Evolutionary conservation across 441 rosid species (phyloP).

Genomic region (Iberis amara): DNA sequence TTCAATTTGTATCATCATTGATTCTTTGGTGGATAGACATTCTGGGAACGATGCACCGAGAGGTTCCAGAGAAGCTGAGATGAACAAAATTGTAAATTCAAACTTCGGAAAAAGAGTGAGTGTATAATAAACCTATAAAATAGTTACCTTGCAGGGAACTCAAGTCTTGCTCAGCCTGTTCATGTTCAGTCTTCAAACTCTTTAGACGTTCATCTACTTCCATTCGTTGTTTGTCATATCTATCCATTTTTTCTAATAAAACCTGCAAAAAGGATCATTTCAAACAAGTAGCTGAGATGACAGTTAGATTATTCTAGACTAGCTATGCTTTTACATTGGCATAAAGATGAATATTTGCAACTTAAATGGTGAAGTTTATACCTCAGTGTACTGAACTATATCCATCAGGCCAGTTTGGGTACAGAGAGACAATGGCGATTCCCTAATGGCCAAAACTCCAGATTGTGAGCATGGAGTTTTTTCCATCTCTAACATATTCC

Average conservation of each 20-base stretch:
- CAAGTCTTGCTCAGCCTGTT: constrained; percentile 29
- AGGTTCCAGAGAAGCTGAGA: constrained; percentile 40
- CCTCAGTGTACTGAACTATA: constrained; percentile 12
- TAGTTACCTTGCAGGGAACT: constrained; percentile 42
- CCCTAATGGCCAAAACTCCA: constrained; percentile 14
- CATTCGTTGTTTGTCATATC: constrained; percentile 25
- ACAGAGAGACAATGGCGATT: constrained; percentile 4
- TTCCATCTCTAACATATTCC: too few relatives aligned
- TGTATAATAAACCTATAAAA: neutral
- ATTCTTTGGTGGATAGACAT: constrained; percentile 37
- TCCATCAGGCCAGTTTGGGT: constrained; percentile 4
- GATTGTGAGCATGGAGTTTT: constrained; percentile 18
- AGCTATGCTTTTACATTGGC: too few relatives aligned
- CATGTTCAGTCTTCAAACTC: constrained; percentile 24
- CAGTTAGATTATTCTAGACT: too few relatives aligned
- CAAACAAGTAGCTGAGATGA: too few relatives aligned
- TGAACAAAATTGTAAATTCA: neutral
- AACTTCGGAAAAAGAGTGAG: too few relatives aligned
- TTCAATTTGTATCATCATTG: constrained; percentile 37
- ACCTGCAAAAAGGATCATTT: constrained; percentile 25
- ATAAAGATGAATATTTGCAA: neutral
- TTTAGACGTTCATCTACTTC: constrained; percentile 24
- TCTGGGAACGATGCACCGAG: constrained; percentile 19
- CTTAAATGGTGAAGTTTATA: neutral
- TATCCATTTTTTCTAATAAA: constrained; percentile 25